Conservation (phyloP, 208 protist species). For the Angomonas deanei region DNA sequence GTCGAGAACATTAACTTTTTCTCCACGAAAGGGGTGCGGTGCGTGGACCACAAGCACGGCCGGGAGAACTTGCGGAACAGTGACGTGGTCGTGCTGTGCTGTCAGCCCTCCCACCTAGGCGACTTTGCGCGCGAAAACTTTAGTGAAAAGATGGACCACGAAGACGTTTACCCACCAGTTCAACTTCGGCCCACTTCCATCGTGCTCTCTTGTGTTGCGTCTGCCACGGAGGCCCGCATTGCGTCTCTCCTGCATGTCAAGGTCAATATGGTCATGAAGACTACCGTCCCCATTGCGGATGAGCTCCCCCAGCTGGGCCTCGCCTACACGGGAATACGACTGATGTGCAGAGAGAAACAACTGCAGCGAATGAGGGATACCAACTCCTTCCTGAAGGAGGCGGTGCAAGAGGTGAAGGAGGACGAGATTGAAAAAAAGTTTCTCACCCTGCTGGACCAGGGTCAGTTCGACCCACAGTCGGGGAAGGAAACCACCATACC, state of each 20-base stretch:
- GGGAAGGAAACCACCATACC: not conserved
- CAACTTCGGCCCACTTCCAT: slow-evolving; percentile 29
- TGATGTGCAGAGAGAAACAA: slow-evolving; percentile 4
- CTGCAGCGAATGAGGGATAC: slow-evolving; percentile 26
- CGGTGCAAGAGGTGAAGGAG: slow-evolving; percentile 23
- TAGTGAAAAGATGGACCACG: not conserved
- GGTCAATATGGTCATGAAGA: slow-evolving; percentile 30
- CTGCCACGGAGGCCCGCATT: slow-evolving; percentile 41
- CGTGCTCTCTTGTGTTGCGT: slow-evolving; percentile 57
- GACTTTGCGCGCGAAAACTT: slow-evolving; percentile 47
- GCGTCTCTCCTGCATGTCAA: slow-evolving; percentile 36
- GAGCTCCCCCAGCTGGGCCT: slow-evolving; percentile 3
- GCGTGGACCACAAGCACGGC: slow-evolving; percentile 33
- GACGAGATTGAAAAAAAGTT: not conserved
- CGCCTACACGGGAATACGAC: not conserved
- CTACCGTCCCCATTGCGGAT: slow-evolving; percentile 13
- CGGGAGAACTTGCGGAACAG: slow-evolving; percentile 27
- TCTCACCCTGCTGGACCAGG: not conserved
- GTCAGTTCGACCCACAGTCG: not conserved
- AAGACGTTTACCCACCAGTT: not conserved
- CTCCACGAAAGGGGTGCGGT: slow-evolving; percentile 47
- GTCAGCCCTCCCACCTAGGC: slow-evolving; percentile 47
- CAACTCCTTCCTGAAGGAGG: slow-evolving; percentile 25
- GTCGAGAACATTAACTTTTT: slow-evolving; percentile 34
- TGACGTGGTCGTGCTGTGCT: slow-evolving; percentile 63